A percentile compares a stretch with the other conserved stretches of the same genome.
phyloP scores from a whole-genome alignment of 768 basidiomycete genomes.

The Sutorius australiensis region DNA sequence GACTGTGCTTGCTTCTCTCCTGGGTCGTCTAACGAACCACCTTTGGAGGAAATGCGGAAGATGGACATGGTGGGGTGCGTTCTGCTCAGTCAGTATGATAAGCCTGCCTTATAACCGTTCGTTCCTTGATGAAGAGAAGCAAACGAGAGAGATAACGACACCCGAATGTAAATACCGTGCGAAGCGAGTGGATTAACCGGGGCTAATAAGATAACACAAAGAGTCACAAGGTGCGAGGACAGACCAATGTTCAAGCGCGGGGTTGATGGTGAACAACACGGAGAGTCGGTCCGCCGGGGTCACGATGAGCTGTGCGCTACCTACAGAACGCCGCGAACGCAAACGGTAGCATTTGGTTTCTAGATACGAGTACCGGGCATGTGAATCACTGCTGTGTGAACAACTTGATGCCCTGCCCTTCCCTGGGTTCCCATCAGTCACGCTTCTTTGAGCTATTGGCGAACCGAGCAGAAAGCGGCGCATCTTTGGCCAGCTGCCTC shows the following conservation, averaged over 20 bases:
- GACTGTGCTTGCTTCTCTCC: slow-evolving; percentile 10
- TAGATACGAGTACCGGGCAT: neutral
- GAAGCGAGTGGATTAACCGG: slow-evolving; percentile 4
- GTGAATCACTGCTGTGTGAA: neutral
- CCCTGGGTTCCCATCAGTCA: slow-evolving; percentile 17
- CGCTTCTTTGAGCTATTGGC: slow-evolving; percentile 25
- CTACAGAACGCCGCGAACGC: neutral
- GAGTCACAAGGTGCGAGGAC: slow-evolving; percentile 3
- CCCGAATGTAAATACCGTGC: neutral
- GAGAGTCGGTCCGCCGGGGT: neutral
- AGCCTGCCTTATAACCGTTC: slow-evolving; percentile 5
- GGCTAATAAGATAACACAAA: neutral
- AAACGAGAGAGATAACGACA: neutral
- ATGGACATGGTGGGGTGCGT: neutral
- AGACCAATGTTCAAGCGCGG: neutral
- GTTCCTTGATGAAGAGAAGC: neutral
- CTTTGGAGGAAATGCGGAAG: slow-evolving; percentile 4
- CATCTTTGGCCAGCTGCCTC: slow-evolving; percentile 18
- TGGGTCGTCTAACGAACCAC: slow-evolving; percentile 8
- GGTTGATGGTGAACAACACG: neutral
- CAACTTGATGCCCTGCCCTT: neutral
- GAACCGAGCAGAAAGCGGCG: slow-evolving; percentile 22
- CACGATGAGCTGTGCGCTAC: neutral
- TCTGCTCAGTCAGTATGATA: neutral
- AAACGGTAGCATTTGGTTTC: neutral